These are phyloP conservation scores for Metarhizium rileyi DNA, from an alignment of 2,329 filamentous ascomycete species.

Conservation along the genomic window DNA sequence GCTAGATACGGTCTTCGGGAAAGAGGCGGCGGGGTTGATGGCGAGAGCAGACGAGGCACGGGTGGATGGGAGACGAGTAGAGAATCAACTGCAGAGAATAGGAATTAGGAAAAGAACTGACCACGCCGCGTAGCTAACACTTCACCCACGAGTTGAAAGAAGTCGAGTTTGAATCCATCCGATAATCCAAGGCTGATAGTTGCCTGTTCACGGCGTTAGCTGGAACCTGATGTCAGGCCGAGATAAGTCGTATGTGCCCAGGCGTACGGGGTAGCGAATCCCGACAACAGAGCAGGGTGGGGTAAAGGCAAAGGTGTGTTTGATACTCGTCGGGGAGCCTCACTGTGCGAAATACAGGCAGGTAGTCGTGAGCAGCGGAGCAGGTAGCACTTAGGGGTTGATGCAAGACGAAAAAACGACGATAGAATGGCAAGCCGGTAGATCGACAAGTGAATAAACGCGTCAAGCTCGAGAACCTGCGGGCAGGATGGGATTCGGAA, in stretches of 20 bases:
- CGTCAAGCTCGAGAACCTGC: background rate
- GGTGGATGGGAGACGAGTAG: background rate
- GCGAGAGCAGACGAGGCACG: slow-evolving; percentile 1
- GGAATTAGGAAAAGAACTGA: slow-evolving; percentile 4
- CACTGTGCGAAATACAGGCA: background rate
- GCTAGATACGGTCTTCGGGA: background rate
- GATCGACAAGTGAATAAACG: background rate
- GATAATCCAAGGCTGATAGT: slow-evolving; percentile 2
- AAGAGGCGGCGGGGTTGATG: background rate
- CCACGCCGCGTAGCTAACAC: slow-evolving; percentile 2
- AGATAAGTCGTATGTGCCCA: background rate
- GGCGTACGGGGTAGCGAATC: background rate
- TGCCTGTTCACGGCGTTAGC: slow-evolving; percentile 1
- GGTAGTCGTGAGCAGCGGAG: background rate
- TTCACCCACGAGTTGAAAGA: slow-evolving; percentile 2
- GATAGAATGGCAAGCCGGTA: background rate
- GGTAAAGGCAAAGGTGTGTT: background rate
- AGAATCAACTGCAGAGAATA: slow-evolving; percentile 4
- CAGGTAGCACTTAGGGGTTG: background rate
- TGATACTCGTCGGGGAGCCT: background rate
- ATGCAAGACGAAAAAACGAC: background rate
- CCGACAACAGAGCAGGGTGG: background rate
- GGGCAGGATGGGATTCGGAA: background rate
- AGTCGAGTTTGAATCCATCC: background rate
- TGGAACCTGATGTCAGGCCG: slow-evolving; percentile 1